Evolutionary conservation across 192 early-diverging fungal species (phyloP).

Genomic region (Geosiphon pyriformis): DNA sequence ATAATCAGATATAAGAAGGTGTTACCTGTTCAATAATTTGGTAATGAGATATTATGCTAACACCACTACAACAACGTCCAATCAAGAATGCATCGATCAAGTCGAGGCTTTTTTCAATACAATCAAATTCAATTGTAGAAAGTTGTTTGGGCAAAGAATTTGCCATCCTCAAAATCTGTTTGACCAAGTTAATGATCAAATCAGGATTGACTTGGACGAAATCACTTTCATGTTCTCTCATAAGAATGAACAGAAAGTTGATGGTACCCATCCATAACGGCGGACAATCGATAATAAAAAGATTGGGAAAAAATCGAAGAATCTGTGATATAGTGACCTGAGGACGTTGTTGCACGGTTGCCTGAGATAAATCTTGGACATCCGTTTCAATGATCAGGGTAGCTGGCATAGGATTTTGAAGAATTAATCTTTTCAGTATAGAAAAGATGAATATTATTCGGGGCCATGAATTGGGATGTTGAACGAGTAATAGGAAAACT

Average conservation of each 20-base stretch:
- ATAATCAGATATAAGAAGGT: not conserved
- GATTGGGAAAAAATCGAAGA: not conserved
- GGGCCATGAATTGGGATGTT: not conserved
- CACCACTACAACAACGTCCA: slow-evolving; percentile 38
- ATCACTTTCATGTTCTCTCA: slow-evolving; percentile 37
- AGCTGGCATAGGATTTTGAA: slow-evolving; percentile 3
- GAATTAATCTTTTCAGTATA: slow-evolving; percentile 10
- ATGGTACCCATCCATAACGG: slow-evolving; percentile 41
- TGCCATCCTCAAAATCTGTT: slow-evolving; percentile 44
- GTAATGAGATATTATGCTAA: slow-evolving; percentile 45
- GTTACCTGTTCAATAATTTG: slow-evolving; percentile 51
- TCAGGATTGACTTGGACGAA: slow-evolving; percentile 39
- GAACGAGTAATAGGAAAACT: not conserved
- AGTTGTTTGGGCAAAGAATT: slow-evolving; percentile 41
- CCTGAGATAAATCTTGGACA: not conserved
- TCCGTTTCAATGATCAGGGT: not conserved
- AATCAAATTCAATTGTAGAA: slow-evolving; percentile 36
- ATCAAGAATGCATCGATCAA: slow-evolving; percentile 44
- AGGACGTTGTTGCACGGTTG: not conserved
- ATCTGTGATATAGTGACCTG: slow-evolving; percentile 15
- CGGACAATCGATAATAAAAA: not conserved
- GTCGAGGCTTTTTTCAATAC: slow-evolving; percentile 44
- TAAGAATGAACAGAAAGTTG: slow-evolving; percentile 36
- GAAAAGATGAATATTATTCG: slow-evolving; percentile 17
- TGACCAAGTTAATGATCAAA: slow-evolving; percentile 45